These are phyloP conservation scores for Papiliotrema terrestris DNA, from an alignment of 1,284 basidiomycete species.

Conservation along the genomic window DNA sequence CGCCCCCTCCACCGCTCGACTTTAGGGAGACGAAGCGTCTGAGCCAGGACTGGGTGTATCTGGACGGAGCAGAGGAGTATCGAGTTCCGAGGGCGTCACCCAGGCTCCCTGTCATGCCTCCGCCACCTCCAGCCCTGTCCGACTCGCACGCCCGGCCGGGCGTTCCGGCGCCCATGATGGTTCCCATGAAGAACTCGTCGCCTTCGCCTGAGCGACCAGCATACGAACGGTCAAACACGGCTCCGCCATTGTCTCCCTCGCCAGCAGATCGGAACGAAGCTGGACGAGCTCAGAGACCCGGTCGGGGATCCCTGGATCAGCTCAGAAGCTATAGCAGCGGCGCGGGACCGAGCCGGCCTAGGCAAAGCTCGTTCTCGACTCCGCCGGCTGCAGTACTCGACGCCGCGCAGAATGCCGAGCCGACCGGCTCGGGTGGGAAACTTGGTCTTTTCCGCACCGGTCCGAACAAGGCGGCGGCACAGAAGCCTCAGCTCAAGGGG, in stretches of 20 bases:
- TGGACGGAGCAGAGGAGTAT: constrained; percentile 6
- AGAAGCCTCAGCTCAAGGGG: constrained; percentile 11
- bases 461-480: not conserved
- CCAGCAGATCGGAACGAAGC: too few species aligned
- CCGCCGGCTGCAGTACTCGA: constrained; percentile 23
- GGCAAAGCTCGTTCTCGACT: constrained; percentile 22
- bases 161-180: constrained; percentile 14
- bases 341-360: constrained; percentile 2
- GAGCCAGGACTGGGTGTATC: constrained; percentile 31
- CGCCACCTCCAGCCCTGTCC: not conserved
- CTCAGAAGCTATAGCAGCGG: constrained; percentile 12
- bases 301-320: constrained; percentile 25
- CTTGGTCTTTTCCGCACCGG: constrained; percentile 9
- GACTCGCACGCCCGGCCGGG: too few species aligned
- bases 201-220: constrained; percentile 19
- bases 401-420: not conserved
- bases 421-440: not conserved
- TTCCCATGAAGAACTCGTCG: constrained; percentile 23
- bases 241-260: constrained; percentile 20
- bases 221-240: constrained; percentile 24
- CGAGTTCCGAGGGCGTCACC: constrained; percentile 2
- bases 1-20: constrained; percentile 2
- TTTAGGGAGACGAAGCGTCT: constrained; percentile 14
- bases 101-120: constrained; percentile 1
- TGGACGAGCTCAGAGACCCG: constrained; percentile 1